Evolutionary conservation across 805 yeast species (phyloP).

Genomic region (Kodamaea hsintzibuensis): DNA sequence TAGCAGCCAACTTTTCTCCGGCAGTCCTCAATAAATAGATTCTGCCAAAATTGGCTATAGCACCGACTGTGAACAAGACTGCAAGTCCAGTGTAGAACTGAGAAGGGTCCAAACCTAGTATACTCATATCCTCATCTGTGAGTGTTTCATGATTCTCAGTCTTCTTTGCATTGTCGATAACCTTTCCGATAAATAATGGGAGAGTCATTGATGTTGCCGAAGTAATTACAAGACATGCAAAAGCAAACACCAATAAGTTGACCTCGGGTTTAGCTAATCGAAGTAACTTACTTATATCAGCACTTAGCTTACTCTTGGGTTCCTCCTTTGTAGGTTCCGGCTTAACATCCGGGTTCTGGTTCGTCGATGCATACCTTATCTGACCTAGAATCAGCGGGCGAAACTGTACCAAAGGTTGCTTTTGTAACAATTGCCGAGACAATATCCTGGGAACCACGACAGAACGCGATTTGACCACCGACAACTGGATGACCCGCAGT

Average conservation of each 20-base stretch:
- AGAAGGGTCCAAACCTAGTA: conserved; percentile 60
- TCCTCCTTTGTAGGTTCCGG: neutral
- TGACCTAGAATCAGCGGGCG: neutral
- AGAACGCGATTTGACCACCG: neutral
- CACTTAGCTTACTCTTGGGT: neutral
- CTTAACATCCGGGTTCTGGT: neutral
- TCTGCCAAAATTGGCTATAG: conserved; percentile 78
- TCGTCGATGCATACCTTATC: neutral
- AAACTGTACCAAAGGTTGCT: neutral
- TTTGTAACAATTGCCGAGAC: neutral
- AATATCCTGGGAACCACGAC: neutral
- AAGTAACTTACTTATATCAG: conserved; percentile 25
- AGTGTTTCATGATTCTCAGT: neutral
- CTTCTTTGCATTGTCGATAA: conserved; percentile 65
- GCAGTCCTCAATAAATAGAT: conserved; percentile 71
- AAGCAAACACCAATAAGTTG: conserved; percentile 43
- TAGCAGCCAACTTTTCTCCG: conserved; percentile 86
- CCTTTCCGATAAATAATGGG: conserved; percentile 83
- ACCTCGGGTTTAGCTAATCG: conserved; percentile 17
- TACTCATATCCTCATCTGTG: conserved; percentile 3
- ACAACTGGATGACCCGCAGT: neutral
- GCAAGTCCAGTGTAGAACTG: conserved; percentile 65
- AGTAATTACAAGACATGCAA: conserved; percentile 62
- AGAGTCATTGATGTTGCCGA: conserved; percentile 80
- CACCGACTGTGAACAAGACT: conserved; percentile 68